Conservation (phyloP, 768 basidiomycete genomes). For the Lentinula raphanica region DNA sequence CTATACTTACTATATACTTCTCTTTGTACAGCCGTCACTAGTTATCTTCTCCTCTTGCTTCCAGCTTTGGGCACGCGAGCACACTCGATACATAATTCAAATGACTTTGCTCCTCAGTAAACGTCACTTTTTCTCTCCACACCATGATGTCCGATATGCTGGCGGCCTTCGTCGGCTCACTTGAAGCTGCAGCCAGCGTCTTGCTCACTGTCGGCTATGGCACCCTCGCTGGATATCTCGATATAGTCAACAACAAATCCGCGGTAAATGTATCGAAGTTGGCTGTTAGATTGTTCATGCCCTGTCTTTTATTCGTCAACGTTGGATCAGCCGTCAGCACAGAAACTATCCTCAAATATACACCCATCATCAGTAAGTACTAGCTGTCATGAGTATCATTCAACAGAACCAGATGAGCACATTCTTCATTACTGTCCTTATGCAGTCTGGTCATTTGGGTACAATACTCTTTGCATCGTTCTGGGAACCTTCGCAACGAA, state of each 20-base stretch:
- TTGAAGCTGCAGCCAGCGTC: neutral
- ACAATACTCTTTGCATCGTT: neutral
- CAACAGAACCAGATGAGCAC: no score
- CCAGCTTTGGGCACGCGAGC: no score
- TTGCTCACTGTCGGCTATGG: constrained; percentile 5
- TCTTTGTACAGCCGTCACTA: no score
- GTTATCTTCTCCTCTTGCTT: no score
- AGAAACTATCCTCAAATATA: neutral
- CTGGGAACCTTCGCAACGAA: neutral
- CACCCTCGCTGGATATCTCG: neutral
- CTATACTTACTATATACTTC: no score
- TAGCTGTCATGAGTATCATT: neutral
- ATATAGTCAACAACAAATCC: neutral
- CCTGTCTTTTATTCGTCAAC: constrained; percentile 4
- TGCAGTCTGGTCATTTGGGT: neutral
- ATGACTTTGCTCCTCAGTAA: no score
- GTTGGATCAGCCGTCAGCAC: neutral
- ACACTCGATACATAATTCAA: no score
- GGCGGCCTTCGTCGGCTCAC: neutral
- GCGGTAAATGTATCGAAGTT: neutral
- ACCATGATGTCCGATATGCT: neutral
- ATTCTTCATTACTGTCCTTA: no score
- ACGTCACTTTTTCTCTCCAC: no score
- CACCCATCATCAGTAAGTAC: neutral
- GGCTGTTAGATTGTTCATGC: neutral